These are phyloP conservation scores for Microcyclospora tardicrescens DNA, from an alignment of 2,329 filamentous ascomycete species.

Conservation along the genomic window DNA sequence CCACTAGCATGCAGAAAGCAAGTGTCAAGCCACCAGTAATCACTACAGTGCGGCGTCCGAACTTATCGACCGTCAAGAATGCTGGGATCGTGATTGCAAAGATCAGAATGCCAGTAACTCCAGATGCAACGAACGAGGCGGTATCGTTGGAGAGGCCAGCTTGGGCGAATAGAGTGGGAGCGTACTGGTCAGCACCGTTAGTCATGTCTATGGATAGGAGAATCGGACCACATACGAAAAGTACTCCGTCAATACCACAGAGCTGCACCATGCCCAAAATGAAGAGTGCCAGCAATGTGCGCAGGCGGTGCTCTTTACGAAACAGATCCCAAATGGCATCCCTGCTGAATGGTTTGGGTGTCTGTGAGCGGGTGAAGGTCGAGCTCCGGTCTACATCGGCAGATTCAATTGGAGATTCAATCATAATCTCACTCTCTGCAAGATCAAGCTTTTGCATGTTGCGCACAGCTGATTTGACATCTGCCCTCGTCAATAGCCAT, in stretches of 20 bases:
- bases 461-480: conserved; percentile 32
- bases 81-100: conserved; percentile 41
- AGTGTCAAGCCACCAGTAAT: conserved; percentile 42
- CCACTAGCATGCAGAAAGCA: conserved; percentile 39
- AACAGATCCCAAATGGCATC: neutral
- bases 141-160: conserved; percentile 40
- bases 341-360: no score
- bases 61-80: conserved; percentile 41
- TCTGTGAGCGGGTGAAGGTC: neutral
- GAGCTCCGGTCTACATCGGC: conserved; percentile 5
- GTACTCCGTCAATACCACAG: conserved; percentile 49
- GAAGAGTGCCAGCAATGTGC: conserved; percentile 42
- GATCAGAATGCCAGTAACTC: conserved; percentile 44
- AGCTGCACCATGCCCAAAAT: conserved; percentile 48
- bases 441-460: conserved; percentile 28
- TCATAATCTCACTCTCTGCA: conserved; percentile 36
- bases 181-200: conserved; percentile 26
- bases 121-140: conserved; percentile 46
- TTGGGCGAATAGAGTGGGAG: conserved; percentile 43
- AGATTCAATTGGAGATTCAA: conserved; percentile 8
- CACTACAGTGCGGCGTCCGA: conserved; percentile 42
- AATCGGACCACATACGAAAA: conserved; percentile 36
- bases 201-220: conserved; percentile 17
- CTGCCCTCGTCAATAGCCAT: conserved; percentile 42
- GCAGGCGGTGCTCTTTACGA: conserved; percentile 20